Base-by-base conservation (phyloP, 345 rosid species). In the Murraya paniculata region DNA sequence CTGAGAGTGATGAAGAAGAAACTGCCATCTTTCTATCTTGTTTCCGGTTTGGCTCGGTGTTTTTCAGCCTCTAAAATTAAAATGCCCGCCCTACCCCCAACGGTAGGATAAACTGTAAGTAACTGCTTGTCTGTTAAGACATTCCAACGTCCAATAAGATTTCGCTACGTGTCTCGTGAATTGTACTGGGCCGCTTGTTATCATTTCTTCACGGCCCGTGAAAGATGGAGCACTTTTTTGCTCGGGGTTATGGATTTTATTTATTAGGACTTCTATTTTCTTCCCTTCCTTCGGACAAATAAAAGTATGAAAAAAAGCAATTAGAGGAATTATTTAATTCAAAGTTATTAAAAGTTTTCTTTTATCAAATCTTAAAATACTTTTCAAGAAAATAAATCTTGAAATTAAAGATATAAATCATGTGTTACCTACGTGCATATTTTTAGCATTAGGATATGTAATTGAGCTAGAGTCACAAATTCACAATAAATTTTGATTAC, bases 11-110 rank as follows among this genome's bases (percentile, higher is more conserved):
- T 14, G 87, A 78, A 73, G 67, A 58, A n/a, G 59, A 45, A 45
- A 45, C 78, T 27, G 87, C 90, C 89, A 90, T 91, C 79, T 73
- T 71, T 68, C 6, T 76, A 27, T 84, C 72, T 45, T 69, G 79
- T 70, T 64, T 14, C 70, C 56, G 7, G 36, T 22, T 13, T 38
- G 18, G 48, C 53, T 9, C 25, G 56, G 9, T 16, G 66, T 56
- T 21, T 53, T 39, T 45, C 7, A 48, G 78, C 76, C 72, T 61
- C 65, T 59, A 24, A 45, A 76, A 62, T 70, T 59, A 24, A 45
- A 76, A 62, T 45, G 68, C 53, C 73, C 74, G 78, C 76, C 78
- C 28, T 45, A 14, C 28, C 16, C 35, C 24, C 36, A 77, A 64
- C 65, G 79, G 79, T 39, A 22, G 71, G 74, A 81, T 75, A 77